Evolutionary conservation across 345 rosid species (phyloP).

Genomic region (Orychophragmus violaceus): DNA sequence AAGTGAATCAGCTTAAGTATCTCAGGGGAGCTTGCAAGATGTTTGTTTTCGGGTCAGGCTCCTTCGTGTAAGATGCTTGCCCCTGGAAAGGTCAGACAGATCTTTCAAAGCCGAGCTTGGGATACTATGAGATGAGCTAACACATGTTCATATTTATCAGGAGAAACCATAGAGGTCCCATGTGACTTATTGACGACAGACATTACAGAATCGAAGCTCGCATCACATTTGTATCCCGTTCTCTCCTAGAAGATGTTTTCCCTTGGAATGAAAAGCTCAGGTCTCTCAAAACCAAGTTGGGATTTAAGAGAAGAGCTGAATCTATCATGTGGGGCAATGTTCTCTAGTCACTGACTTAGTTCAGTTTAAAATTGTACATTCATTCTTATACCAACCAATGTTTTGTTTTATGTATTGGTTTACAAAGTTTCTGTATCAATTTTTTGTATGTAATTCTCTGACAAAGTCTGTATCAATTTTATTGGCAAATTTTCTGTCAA

Average conservation of each 20-base stretch:
- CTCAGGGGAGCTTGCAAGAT: constrained; percentile 9
- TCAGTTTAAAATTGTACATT: constrained; percentile 3
- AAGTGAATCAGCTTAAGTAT: not conserved
- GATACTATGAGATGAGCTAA: not conserved
- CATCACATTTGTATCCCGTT: not conserved
- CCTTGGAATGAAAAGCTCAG: not conserved
- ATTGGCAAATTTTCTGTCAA: not conserved
- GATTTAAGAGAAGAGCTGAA: not conserved
- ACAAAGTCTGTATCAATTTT: not conserved
- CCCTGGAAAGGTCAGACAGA: constrained; percentile 1
- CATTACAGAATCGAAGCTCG: constrained; percentile 1
- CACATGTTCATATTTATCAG: constrained; percentile 2
- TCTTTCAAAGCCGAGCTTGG: not conserved
- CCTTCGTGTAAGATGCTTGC: not conserved
- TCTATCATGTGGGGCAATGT: constrained; percentile 2
- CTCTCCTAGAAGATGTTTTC: not conserved
- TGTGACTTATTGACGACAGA: not conserved
- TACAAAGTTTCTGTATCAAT: not conserved
- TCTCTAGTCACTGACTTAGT: not conserved
- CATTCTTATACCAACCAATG: constrained; percentile 11
- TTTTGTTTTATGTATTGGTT: not conserved
- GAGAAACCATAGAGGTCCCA: not conserved
- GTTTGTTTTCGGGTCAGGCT: not conserved
- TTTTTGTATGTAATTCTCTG: constrained; percentile 15
- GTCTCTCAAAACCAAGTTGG: not conserved